A percentile compares a stretch with the other conserved stretches of the same genome.
phyloP scores from a whole-genome alignment of 768 basidiomycete species.

The Amanita brunnescens region DNA sequence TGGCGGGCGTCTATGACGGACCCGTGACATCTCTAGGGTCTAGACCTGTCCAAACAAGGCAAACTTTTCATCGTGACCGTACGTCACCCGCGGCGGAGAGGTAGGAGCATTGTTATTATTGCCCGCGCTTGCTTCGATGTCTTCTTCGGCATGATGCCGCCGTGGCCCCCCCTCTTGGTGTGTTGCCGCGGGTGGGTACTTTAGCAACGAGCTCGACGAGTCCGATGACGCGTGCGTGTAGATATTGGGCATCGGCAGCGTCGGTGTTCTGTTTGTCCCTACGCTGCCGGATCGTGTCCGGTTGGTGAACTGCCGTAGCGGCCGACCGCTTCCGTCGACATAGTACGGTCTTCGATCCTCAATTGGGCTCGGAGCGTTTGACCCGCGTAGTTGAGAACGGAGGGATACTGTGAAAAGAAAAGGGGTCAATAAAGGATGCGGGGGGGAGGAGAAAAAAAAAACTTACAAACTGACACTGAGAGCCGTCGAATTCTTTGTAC shows the following conservation, averaged over 20 bases:
- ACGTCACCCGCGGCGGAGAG: not conserved
- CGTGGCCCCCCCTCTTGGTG: too few species aligned
- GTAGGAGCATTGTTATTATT: not conserved
- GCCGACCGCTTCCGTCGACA: constrained; percentile 1
- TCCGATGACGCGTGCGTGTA: not conserved
- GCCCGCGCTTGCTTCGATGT: not conserved
- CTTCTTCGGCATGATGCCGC: not conserved
- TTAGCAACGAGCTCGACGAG: too few species aligned
- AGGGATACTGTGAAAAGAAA: not conserved
- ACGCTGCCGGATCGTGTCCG: not conserved
- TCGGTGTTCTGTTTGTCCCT: not conserved
- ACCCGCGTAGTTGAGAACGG: not conserved
- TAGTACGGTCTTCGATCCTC: not conserved
- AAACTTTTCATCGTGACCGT: constrained; percentile 4
- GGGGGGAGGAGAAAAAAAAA: not conserved
- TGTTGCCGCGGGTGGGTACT: too few species aligned
- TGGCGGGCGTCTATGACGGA: not conserved
- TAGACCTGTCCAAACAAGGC: not conserved
- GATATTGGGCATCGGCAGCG: not conserved
- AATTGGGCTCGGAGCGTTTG: not conserved
- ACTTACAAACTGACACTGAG: not conserved
- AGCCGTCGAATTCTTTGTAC: not conserved
- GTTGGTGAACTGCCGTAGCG: not conserved
- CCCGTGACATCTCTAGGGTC: too few species aligned
- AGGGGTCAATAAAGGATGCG: not conserved